These are phyloP conservation scores for Cladosporium oxysporum DNA, from an alignment of 2,329 filamentous ascomycete genomes.

Conservation along the genomic window DNA sequence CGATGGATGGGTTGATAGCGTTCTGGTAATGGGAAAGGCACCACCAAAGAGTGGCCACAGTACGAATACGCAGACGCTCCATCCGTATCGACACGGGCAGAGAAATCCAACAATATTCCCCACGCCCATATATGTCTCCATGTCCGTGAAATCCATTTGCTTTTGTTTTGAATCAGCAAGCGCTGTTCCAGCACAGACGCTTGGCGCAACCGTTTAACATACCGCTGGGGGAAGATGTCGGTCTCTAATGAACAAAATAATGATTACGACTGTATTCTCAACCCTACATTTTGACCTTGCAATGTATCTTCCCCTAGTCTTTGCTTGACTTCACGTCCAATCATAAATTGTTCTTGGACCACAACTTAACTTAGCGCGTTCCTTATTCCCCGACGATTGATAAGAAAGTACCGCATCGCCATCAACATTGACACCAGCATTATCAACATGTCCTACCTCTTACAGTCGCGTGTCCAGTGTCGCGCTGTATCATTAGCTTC, in stretches of 20 bases:
- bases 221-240: not conserved
- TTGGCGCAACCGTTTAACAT: not conserved
- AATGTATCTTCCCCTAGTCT: not conserved
- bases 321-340: not conserved
- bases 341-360: not conserved
- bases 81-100: constrained; percentile 12
- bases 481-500: not conserved
- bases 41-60: constrained; percentile 15
- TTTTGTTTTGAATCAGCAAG: not conserved
- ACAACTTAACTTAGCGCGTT: not conserved
- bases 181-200: not conserved
- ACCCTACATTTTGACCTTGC: not conserved
- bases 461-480: not conserved
- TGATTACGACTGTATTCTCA: not conserved
- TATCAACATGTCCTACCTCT: not conserved
- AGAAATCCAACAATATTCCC: constrained; percentile 17
- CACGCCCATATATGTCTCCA: constrained; percentile 8
- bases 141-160: not conserved
- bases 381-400: not conserved
- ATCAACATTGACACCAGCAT: not conserved
- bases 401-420: not conserved
- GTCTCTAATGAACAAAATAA: not conserved
- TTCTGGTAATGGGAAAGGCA: constrained; percentile 21
- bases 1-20: constrained; percentile 21
- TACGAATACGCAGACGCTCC: constrained; percentile 19